Conservation (phyloP, 2,329 filamentous ascomycete genomes). For the Cytospora schulzeri region DNA sequence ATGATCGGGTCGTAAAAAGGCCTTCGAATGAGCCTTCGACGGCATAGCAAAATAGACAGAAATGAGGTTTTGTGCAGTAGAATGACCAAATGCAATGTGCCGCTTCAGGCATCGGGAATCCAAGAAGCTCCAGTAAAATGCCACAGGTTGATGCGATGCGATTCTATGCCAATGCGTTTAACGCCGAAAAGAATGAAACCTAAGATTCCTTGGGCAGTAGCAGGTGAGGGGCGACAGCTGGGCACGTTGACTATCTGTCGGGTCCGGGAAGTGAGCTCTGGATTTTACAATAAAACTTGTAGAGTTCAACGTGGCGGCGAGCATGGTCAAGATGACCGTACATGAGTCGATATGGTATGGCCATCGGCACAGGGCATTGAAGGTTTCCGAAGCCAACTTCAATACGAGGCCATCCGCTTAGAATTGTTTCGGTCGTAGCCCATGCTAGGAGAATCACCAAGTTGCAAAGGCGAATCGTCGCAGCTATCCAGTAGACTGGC, state of each 20-base stretch:
- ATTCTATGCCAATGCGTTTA: constrained; percentile 36
- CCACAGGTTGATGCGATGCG: constrained; percentile 31
- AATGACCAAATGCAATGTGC: constrained; percentile 27
- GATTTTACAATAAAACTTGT: constrained; percentile 27
- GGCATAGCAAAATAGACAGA: constrained; percentile 13
- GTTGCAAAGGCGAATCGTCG: constrained; percentile 48
- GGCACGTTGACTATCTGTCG: constrained; percentile 18
- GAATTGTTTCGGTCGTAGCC: constrained; percentile 55
- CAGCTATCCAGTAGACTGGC: constrained; percentile 48
- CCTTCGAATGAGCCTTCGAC: constrained; percentile 10
- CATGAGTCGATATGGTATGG: neutral
- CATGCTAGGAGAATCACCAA: constrained; percentile 45
- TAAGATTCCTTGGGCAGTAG: constrained; percentile 24
- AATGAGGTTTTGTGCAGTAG: constrained; percentile 14
- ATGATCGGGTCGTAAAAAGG: constrained; percentile 10
- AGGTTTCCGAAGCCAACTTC: constrained; percentile 31
- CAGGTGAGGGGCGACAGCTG: constrained; percentile 13
- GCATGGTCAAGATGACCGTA: constrained; percentile 8
- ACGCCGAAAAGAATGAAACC: constrained; percentile 32
- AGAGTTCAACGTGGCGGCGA: constrained; percentile 18
- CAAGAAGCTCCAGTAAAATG: constrained; percentile 33
- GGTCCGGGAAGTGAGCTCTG: constrained; percentile 20
- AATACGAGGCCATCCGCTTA: constrained; percentile 68
- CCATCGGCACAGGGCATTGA: constrained; percentile 14
- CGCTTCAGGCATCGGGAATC: constrained; percentile 30